Percentiles rank a stretch among this genome's conserved stretches.
Evolutionary conservation across 1,284 basidiomycete genomes (phyloP).

Genomic region (Austroboletus niveus): DNA sequence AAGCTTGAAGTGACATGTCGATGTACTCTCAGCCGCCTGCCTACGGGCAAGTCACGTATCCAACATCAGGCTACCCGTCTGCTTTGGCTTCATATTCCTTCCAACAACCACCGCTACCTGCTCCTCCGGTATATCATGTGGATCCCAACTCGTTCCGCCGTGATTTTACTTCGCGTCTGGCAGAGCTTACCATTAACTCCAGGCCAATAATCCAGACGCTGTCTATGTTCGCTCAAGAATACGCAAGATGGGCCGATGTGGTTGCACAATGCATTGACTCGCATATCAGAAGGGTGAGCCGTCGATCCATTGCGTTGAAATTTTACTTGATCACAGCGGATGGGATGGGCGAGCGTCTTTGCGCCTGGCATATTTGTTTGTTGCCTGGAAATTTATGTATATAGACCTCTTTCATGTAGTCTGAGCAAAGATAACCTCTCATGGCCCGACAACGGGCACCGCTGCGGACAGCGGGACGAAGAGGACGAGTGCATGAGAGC

Average conservation of each 20-base stretch:
- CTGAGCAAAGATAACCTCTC: constrained; percentile 41
- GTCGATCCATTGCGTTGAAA: constrained; percentile 15
- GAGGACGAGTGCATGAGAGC: constrained; percentile 33
- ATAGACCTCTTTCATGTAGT: constrained; percentile 37
- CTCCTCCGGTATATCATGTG: constrained; percentile 52
- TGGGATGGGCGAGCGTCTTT: constrained; percentile 27
- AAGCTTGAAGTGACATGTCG: constrained; percentile 45
- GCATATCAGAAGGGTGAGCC: constrained; percentile 87
- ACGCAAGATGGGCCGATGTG: constrained; percentile 74
- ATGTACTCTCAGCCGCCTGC: constrained; percentile 46
- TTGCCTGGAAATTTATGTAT: constrained; percentile 36
- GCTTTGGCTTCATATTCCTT: constrained; percentile 45
- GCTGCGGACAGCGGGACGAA: constrained; percentile 33
- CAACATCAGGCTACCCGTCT: constrained; percentile 39
- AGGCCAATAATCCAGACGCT: constrained; percentile 93
- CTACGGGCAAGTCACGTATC: constrained; percentile 40
- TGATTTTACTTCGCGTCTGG: constrained; percentile 76
- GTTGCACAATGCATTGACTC: constrained; percentile 86
- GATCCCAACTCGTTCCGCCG: constrained; percentile 79
- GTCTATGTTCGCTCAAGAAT: constrained; percentile 93
- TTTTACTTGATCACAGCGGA: constrained; percentile 27
- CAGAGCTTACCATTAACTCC: constrained; percentile 91
- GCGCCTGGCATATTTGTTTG: constrained; percentile 22
- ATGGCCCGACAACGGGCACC: constrained; percentile 32
- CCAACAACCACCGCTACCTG: constrained; percentile 46